A percentile compares a stretch with the other conserved stretches of the same genome.
phyloP scores from a whole-genome alignment of 2,329 filamentous ascomycete species.

The Malbranchea cinnamomea region DNA sequence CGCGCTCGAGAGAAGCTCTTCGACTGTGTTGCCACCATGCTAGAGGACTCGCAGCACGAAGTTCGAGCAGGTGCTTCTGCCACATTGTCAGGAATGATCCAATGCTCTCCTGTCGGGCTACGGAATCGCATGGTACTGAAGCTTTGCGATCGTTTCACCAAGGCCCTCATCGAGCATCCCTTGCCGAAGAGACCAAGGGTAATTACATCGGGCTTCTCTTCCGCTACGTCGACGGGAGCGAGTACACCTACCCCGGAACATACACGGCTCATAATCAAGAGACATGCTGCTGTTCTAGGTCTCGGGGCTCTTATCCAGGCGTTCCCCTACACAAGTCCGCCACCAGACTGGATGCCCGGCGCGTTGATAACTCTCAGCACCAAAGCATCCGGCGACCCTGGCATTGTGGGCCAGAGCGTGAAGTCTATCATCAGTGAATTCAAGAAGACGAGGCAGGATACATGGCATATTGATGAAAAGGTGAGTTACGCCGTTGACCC shows the following conservation, averaged over 20 bases:
- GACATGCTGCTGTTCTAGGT: slow-evolving; percentile 84
- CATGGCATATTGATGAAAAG: slow-evolving; percentile 96
- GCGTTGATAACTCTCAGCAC: slow-evolving; percentile 73
- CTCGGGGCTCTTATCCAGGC: slow-evolving; percentile 84
- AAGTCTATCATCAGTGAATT: slow-evolving; percentile 92
- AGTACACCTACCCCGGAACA: slow-evolving; percentile 37
- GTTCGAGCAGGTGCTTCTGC: slow-evolving; percentile 85
- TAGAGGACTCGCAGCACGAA: slow-evolving; percentile 80
- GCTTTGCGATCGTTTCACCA: slow-evolving; percentile 66
- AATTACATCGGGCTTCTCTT: slow-evolving; percentile 22
- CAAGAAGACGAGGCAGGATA: slow-evolving; percentile 98
- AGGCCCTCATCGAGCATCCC: slow-evolving; percentile 64
- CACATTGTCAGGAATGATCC: slow-evolving; percentile 92
- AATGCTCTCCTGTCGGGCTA: slow-evolving; percentile 72
- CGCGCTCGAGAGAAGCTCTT: slow-evolving; percentile 69
- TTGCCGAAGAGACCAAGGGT: slow-evolving; percentile 53
- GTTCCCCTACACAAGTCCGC: slow-evolving; percentile 89
- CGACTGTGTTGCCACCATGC: slow-evolving; percentile 87
- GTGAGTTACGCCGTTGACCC: slow-evolving; percentile 36
- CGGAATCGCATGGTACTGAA: slow-evolving; percentile 62
- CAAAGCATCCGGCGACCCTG: slow-evolving; percentile 73
- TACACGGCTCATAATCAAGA: slow-evolving; percentile 62
- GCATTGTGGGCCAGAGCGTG: slow-evolving; percentile 87
- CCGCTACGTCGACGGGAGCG: slow-evolving; percentile 28
- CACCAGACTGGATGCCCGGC: slow-evolving; percentile 86